Evolutionary conservation across 2,329 filamentous ascomycete genomes (phyloP).

Genomic region (Aspergillus piperis): DNA sequence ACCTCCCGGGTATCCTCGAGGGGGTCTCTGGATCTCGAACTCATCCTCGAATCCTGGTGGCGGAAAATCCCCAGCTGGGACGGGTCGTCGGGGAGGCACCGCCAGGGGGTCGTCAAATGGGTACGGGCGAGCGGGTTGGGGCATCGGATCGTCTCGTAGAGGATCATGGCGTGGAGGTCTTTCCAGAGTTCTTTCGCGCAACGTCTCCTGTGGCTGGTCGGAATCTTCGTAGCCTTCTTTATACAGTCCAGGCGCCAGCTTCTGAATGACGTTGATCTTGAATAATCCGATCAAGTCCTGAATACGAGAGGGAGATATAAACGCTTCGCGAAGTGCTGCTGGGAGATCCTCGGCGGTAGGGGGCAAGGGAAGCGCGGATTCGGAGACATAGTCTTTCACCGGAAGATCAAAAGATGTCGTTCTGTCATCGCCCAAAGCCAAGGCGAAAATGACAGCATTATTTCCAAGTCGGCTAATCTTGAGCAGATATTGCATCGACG

Average conservation of each 20-base stretch:
- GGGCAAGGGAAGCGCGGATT: constrained; percentile 57
- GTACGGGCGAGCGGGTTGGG: constrained; percentile 65
- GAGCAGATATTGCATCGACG: constrained; percentile 78
- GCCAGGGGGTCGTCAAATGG: constrained; percentile 69
- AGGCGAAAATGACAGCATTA: constrained; percentile 79
- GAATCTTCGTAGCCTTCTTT: constrained; percentile 73
- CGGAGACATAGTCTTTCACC: constrained; percentile 72
- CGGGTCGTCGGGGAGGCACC: constrained; percentile 59
- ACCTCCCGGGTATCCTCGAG: constrained; percentile 50
- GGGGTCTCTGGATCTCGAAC: constrained; percentile 73
- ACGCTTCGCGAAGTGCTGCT: constrained; percentile 57
- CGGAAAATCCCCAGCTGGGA: constrained; percentile 72
- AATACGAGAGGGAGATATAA: constrained; percentile 72
- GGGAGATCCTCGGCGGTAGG: constrained; percentile 33
- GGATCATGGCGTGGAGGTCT: constrained; percentile 48
- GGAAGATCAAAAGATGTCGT: constrained; percentile 76
- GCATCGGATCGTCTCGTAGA: constrained; percentile 55
- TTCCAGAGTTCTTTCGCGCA: constrained; percentile 45
- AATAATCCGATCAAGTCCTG: constrained; percentile 70
- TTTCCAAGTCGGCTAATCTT: constrained; percentile 79
- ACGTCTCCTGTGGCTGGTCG: constrained; percentile 17
- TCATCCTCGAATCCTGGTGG: constrained; percentile 95
- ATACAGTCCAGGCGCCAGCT: constrained; percentile 72
- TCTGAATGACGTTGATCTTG: constrained; percentile 80
- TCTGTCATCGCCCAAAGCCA: constrained; percentile 77